Percentiles rank a stretch among this genome's conserved stretches.
Conservation (phyloP, 2,329 filamentous ascomycete genomes). For the Fusarium tanahbumbuense region DNA sequence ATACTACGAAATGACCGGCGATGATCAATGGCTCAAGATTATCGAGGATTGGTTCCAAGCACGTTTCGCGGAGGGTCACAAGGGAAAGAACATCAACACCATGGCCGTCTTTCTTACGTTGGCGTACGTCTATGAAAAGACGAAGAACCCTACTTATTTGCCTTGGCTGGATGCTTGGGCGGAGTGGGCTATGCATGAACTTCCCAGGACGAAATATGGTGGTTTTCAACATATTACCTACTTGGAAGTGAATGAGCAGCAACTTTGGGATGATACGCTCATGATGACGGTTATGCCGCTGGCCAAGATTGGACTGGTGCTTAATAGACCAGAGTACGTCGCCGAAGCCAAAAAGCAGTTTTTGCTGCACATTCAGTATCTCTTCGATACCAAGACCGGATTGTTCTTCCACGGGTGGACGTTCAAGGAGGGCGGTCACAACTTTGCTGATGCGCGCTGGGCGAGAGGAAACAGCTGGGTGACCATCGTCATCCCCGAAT, state of each 20-base stretch:
- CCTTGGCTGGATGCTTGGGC: slow-evolving; percentile 85
- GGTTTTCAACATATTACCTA: slow-evolving; percentile 84
- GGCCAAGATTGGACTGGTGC: slow-evolving; percentile 80
- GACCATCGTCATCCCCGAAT: slow-evolving; percentile 85
- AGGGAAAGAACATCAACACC: slow-evolving; percentile 88
- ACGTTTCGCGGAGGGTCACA: slow-evolving; percentile 76
- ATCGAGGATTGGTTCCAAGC: slow-evolving; percentile 80
- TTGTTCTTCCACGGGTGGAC: slow-evolving; percentile 88
- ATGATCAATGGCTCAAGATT: slow-evolving; percentile 68
- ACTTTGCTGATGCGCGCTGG: slow-evolving; percentile 69
- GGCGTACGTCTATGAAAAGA: slow-evolving; percentile 82
- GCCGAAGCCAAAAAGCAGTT: slow-evolving; percentile 84
- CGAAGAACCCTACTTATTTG: slow-evolving; percentile 73
- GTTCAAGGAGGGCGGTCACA: slow-evolving; percentile 74
- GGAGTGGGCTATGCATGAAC: slow-evolving; percentile 83
- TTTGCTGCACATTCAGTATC: slow-evolving; percentile 80
- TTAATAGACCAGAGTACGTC: slow-evolving; percentile 77
- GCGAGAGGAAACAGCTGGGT: slow-evolving; percentile 77
- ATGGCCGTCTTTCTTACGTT: slow-evolving; percentile 83
- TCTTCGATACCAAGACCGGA: slow-evolving; percentile 77
- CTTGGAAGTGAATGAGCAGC: slow-evolving; percentile 74
- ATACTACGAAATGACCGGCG: slow-evolving; percentile 79
- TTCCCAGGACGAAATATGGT: slow-evolving; percentile 76
- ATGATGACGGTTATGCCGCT: slow-evolving; percentile 90
- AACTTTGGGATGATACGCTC: slow-evolving; percentile 86